These are phyloP conservation scores for Bruguiera parviflora DNA, from an alignment of 345 rosid species.

Conservation along the genomic window DNA sequence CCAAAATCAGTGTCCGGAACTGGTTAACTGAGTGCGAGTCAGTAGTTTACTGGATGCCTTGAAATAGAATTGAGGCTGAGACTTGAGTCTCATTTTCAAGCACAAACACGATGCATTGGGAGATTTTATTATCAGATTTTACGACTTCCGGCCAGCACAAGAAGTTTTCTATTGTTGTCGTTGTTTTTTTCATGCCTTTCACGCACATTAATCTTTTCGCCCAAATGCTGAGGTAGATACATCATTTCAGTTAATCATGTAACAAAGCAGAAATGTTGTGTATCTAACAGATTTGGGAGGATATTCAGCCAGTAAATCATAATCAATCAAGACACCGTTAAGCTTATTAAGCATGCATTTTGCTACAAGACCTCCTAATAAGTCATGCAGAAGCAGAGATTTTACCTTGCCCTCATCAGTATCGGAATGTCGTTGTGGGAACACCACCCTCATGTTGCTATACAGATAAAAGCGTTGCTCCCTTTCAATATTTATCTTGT, in stretches of 20 bases:
- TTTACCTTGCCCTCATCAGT: conserved; percentile 98
- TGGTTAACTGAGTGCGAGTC: background rate
- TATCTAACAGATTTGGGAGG: background rate
- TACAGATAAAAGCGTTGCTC: conserved; percentile 75
- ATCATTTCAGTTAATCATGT: no score
- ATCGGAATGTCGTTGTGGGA: conserved; percentile 94
- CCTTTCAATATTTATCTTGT: conserved; percentile 24
- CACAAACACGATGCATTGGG: no score
- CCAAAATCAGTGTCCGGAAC: no score
- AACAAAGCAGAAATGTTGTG: no score
- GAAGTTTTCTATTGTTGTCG: no score
- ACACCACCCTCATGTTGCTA: conserved; percentile 80
- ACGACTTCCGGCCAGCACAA: no score
- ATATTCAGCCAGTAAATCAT: background rate
- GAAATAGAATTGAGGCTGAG: background rate
- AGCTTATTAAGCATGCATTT: conserved; percentile 3
- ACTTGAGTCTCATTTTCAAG: no score
- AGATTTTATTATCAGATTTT: background rate
- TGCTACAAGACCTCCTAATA: background rate
- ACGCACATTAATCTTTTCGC: no score
- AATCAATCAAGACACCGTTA: background rate
- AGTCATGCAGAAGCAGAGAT: background rate
- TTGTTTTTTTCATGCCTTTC: no score
- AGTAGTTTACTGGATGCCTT: background rate
- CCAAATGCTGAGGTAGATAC: no score